Percentiles rank a stretch among this genome's conserved stretches.
Conservation (phyloP, 2,329 filamentous ascomycete genomes). For the Orbilia brochopaga region DNA sequence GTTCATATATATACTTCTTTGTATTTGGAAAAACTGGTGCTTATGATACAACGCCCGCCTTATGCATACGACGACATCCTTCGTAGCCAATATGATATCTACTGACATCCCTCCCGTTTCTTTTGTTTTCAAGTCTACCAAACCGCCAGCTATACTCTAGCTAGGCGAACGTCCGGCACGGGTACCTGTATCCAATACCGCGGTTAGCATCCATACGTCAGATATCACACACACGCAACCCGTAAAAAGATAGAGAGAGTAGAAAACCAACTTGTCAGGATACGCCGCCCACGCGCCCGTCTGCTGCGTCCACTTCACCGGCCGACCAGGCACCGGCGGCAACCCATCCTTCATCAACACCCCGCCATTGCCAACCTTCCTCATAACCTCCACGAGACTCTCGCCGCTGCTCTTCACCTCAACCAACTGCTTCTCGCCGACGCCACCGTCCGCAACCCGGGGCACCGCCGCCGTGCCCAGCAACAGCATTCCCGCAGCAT, state of each 20-base stretch:
- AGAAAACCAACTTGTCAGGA: conserved; percentile 69
- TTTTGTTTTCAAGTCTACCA: neutral
- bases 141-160: neutral
- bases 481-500: conserved; percentile 82
- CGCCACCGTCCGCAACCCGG: conserved; percentile 80
- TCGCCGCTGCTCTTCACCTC: conserved; percentile 76
- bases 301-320: conserved; percentile 66
- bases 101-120: neutral
- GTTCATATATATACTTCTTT: too few species aligned
- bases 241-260: conserved; percentile 12
- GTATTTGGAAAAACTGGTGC: too few species aligned
- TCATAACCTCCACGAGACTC: conserved; percentile 74
- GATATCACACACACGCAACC: conserved; percentile 56
- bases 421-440: conserved; percentile 75
- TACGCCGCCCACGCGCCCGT: conserved; percentile 73
- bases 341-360: conserved; percentile 75
- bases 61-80: neutral
- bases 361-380: conserved; percentile 66
- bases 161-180: conserved; percentile 61
- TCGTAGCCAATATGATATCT: neutral
- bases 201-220: conserved; percentile 8
- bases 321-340: conserved; percentile 74
- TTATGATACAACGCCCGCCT: too few species aligned
- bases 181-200: conserved; percentile 63
- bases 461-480: conserved; percentile 82